Conservation (phyloP, 371 early-diverging fungal genomes). For the Mortierella sp. region DNA sequence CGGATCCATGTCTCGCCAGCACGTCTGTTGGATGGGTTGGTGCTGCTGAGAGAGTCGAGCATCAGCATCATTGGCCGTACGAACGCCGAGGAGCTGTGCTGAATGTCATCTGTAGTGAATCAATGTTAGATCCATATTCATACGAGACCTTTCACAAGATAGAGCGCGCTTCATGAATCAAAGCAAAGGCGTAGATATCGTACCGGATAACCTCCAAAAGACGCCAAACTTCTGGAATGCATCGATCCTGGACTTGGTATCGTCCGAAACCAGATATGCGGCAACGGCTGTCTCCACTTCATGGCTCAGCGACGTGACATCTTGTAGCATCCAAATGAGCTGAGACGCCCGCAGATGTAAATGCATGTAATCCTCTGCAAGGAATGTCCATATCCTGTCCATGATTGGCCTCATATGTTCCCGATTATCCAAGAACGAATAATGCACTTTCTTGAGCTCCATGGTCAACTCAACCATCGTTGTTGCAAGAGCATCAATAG, state of each 20-base stretch:
- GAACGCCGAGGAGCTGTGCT: conserved; percentile 62
- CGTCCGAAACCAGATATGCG: conserved; percentile 60
- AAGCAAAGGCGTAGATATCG: not conserved
- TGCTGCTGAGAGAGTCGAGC: conserved; percentile 70
- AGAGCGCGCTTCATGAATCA: not conserved
- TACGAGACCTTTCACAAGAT: no score
- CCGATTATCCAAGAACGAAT: conserved; percentile 40
- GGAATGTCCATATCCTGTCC: conserved; percentile 59
- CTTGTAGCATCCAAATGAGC: conserved; percentile 72
- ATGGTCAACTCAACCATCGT: conserved; percentile 49
- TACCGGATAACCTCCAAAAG: conserved; percentile 74
- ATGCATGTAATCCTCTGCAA: conserved; percentile 56
- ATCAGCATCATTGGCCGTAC: conserved; percentile 79
- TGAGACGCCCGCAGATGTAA: conserved; percentile 73
- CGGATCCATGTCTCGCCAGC: conserved; percentile 81
- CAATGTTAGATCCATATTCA: not conserved
- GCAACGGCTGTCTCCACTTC: conserved; percentile 73
- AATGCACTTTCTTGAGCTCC: conserved; percentile 33
- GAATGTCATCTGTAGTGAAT: conserved; percentile 34
- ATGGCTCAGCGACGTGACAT: conserved; percentile 59
- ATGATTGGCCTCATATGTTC: conserved; percentile 42
- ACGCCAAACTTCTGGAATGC: conserved; percentile 73
- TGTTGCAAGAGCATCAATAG: conserved; percentile 38
- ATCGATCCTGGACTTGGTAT: conserved; percentile 50
- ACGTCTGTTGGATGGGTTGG: conserved; percentile 66